Percentiles rank a stretch among this genome's conserved stretches.
phyloP scores from a whole-genome alignment of 2,329 filamentous ascomycete genomes.

The Hirsutella rhossiliensis region DNA sequence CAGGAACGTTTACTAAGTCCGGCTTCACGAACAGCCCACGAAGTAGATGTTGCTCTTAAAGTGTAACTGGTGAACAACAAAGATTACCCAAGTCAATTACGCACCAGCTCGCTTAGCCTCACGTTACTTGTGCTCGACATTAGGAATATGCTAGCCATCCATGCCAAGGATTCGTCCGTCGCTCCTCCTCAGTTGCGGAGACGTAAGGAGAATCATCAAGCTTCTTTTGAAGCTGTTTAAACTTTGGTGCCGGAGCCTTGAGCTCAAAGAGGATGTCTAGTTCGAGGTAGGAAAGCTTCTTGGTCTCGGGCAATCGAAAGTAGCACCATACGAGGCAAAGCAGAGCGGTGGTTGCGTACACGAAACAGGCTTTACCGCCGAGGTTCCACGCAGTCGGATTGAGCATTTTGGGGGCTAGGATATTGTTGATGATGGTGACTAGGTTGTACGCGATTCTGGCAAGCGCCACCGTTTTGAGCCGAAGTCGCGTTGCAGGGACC shows the following conservation, averaged over 20 bases:
- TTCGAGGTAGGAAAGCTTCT: conserved; percentile 13
- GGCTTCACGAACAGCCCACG: no score
- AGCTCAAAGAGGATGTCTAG: conserved; percentile 16
- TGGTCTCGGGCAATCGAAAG: conserved; percentile 15
- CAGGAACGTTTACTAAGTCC: no score
- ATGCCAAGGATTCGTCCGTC: conserved; percentile 12
- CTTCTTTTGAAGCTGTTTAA: conserved; percentile 18
- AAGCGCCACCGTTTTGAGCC: conserved; percentile 27
- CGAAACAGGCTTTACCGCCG: conserved; percentile 13
- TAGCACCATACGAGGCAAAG: conserved; percentile 14
- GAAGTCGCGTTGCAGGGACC: conserved; percentile 23
- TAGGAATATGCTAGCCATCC: conserved; percentile 5
- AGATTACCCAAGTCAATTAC: no score
- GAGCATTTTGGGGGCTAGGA: conserved; percentile 15
- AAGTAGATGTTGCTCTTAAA: no score
- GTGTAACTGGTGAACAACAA: no score
- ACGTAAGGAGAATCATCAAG: conserved; percentile 10
- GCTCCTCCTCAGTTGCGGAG: conserved; percentile 7
- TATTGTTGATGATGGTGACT: conserved; percentile 12
- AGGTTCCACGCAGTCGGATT: conserved; percentile 15
- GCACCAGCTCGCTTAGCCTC: no score
- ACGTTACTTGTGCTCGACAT: no score
- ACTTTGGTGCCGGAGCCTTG: conserved; percentile 12
- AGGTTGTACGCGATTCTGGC: conserved; percentile 16
- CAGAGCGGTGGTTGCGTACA: conserved; percentile 9